Evolutionary conservation across 208 protist species (phyloP).

Genomic region (Cochliopodium minus): DNA sequence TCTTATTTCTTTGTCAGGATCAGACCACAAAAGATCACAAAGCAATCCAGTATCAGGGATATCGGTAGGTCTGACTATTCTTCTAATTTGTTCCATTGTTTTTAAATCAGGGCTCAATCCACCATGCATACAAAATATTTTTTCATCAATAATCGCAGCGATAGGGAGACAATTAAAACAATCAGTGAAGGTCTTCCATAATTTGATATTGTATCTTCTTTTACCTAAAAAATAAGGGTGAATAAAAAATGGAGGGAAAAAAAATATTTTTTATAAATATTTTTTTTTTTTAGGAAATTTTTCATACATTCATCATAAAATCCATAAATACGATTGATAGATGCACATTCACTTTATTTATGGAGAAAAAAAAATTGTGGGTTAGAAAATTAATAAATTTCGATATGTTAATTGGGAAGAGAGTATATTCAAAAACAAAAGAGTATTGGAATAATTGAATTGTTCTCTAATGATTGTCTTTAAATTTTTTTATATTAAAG

Average conservation of each 20-base stretch:
- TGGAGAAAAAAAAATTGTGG: neutral
- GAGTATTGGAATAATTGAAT: no score
- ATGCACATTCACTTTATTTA: slow-evolving; percentile 74
- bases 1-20: slow-evolving; percentile 79
- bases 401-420: no score
- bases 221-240: neutral
- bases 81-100: slow-evolving; percentile 68
- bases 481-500: no score
- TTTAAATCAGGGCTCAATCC: slow-evolving; percentile 88
- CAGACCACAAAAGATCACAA: slow-evolving; percentile 98
- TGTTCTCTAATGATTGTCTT: no score
- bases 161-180: slow-evolving; percentile 98
- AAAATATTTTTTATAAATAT: neutral
- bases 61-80: slow-evolving; percentile 83
- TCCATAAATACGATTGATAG: slow-evolving; percentile 98
- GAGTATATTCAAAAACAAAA: no score
- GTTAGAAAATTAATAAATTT: neutral
- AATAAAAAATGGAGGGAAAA: no score
- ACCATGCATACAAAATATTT: slow-evolving; percentile 98
- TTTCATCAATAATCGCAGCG: slow-evolving; percentile 91
- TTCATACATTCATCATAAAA: slow-evolving; percentile 99
- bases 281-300: slow-evolving; percentile 44
- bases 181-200: slow-evolving; percentile 97
- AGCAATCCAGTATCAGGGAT: slow-evolving; percentile 89
- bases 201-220: slow-evolving; percentile 68